A percentile compares a stretch with the other conserved stretches of the same genome.
These are phyloP conservation scores for Alisma plantagoaquatica DNA, from an alignment of 106 monocot genomes.

Conservation along the genomic window DNA sequence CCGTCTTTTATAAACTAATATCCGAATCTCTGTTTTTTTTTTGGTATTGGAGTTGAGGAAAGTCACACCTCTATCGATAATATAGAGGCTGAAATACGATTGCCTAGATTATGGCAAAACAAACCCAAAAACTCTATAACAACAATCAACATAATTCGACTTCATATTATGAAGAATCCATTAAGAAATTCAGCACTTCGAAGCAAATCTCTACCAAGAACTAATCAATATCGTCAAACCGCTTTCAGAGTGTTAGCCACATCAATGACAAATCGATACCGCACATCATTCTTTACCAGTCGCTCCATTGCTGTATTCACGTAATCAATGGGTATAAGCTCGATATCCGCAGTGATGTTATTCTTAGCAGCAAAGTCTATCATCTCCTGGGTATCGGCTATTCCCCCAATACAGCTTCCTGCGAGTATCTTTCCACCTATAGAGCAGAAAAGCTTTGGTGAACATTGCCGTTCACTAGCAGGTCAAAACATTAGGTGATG, in stretches of 20 bases:
- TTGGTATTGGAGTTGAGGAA: too few species aligned
- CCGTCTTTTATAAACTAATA: too few species aligned
- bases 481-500: background rate
- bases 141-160: too few species aligned
- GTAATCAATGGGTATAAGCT: conserved; percentile 49
- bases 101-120: too few species aligned
- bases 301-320: conserved; percentile 69
- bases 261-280: conserved; percentile 85
- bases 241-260: conserved; percentile 43
- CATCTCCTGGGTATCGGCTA: conserved; percentile 90
- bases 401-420: conserved; percentile 68
- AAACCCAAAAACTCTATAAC: too few species aligned
- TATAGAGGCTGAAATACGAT: too few species aligned
- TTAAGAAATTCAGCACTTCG: too few species aligned
- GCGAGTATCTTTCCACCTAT: conserved; percentile 55
- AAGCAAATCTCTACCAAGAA: too few species aligned
- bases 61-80: too few species aligned
- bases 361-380: conserved; percentile 71
- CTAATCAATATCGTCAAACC: too few species aligned
- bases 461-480: background rate
- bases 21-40: too few species aligned
- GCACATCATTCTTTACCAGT: conserved; percentile 54
- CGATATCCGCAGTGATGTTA: conserved; percentile 65
- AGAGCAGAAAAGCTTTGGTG: background rate
- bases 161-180: too few species aligned